Base-by-base conservation (phyloP, 495 filamentous ascomycete genomes). In the Penicillium samsonianum region DNA sequence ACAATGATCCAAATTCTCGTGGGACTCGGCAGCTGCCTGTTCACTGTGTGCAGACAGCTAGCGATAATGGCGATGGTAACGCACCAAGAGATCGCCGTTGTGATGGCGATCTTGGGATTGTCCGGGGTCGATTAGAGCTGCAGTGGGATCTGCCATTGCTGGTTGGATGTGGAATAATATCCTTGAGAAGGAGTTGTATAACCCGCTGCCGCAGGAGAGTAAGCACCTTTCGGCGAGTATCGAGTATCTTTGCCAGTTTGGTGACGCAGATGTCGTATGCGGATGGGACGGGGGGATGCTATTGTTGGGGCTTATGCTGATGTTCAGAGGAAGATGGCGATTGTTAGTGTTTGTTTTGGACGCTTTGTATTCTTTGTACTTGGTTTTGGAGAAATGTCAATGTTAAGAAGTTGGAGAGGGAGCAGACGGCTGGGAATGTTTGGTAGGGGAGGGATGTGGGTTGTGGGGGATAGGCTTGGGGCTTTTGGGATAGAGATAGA, bases 1-100 rank as follows among this genome's bases (percentile, higher is more conserved):
- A 73, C 87, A 65, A 85, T 89, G 81, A 83, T 79, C 61, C 84
- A 90, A 65, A 84, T 90, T 64, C 81, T 88, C 67, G 86, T 88
- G 55, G 81, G 84, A 28, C 75, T 90, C 38, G 73, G 76, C 20
- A 82, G 80, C 14, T 79, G 80, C 31, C 77, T 76, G 5, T 67
- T 84, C n/a, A 41, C 87, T 42, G 83, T 88, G 63, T 75, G 71
- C 56, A 79, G 84, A 58, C 80, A 88, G 60, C 78, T 89, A 35
- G 84, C 86, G 2, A 77, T 81, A 66, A 84, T 89, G 83, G 85
- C 87, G 1, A 81, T 79, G 2, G 77, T 80, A 0, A 68, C 73
- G 1, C 88, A 90, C 59, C 76, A 88, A 54, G 71, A 87, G 53
- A 73, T 90, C 31, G 86, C 88, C 10, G 80, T 81, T 22, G 79